Evolutionary conservation across 345 rosid species (phyloP).

Genomic region (Corymbia maculata): DNA sequence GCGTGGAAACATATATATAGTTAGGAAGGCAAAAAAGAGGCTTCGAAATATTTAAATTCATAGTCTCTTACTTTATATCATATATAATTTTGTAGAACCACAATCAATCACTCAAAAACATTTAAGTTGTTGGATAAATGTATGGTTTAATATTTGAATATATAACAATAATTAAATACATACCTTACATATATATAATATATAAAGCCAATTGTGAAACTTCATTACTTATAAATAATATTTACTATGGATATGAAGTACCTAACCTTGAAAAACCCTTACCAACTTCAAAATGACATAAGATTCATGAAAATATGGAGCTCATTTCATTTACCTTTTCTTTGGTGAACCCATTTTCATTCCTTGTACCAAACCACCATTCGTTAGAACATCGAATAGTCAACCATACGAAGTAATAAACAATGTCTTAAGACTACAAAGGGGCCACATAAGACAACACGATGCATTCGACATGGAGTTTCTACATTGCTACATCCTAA

Average conservation of each 20-base stretch:
- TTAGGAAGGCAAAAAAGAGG: neutral
- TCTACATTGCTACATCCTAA: too few species aligned
- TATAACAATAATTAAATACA: too few species aligned
- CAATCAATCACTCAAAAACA: neutral
- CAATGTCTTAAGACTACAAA: too few species aligned
- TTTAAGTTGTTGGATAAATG: too few species aligned
- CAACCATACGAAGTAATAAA: neutral
- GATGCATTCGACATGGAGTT: neutral
- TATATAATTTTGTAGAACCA: too few species aligned
- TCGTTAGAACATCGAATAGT: neutral
- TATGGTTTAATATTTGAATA: too few species aligned
- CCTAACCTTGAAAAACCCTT: neutral
- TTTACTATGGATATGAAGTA: neutral
- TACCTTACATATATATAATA: too few species aligned
- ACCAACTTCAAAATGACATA: neutral
- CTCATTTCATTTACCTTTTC: neutral
- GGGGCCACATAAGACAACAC: neutral
- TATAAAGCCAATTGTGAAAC: too few species aligned
- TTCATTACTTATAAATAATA: too few species aligned
- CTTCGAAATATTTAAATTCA: too few species aligned
- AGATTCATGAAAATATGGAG: neutral
- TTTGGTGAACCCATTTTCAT: neutral
- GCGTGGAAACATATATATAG: neutral
- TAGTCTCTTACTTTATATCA: too few species aligned
- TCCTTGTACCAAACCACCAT: neutral